Percentiles rank a stretch among this genome's conserved stretches.
These are phyloP conservation scores for Xylariales sp. DNA, from an alignment of 2,329 filamentous ascomycete genomes.

Conservation along the genomic window DNA sequence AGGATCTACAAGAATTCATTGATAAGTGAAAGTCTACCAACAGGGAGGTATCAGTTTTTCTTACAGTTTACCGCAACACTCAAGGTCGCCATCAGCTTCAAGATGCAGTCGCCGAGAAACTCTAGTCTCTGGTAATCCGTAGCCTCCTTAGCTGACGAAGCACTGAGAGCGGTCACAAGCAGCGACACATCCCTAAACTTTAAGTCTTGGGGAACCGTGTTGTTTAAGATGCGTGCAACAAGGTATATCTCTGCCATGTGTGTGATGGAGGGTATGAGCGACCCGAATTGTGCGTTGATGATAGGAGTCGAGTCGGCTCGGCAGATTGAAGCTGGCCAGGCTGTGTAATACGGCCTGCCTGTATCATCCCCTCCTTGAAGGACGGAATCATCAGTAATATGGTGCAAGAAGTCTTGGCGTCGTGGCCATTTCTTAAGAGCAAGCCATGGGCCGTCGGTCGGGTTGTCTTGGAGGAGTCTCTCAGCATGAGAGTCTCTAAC, in stretches of 20 bases:
- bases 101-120: conserved; percentile 77
- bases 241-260: conserved; percentile 64
- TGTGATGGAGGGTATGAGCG: conserved; percentile 69
- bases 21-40: conserved; percentile 10
- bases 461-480: conserved; percentile 29
- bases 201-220: conserved; percentile 48
- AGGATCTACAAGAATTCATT: conserved; percentile 45
- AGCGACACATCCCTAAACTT: conserved; percentile 49
- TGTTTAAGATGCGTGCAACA: conserved; percentile 56
- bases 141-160: conserved; percentile 54
- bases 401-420: conserved; percentile 56
- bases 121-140: conserved; percentile 80
- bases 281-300: conserved; percentile 42
- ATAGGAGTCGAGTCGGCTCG: conserved; percentile 43
- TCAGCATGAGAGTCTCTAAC: conserved; percentile 18
- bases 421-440: conserved; percentile 45
- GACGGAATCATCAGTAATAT: conserved; percentile 9
- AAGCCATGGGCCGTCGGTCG: conserved; percentile 44
- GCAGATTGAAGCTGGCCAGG: conserved; percentile 44
- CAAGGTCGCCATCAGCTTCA: conserved; percentile 70
- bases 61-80: conserved; percentile 55
- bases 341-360: conserved; percentile 36
- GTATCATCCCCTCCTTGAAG: conserved; percentile 8
- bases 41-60: too few species aligned
- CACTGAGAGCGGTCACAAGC: conserved; percentile 65